A percentile compares a stretch with the other conserved stretches of the same genome.
Conservation (phyloP, 2,329 filamentous ascomycete genomes). For the Diplodia scrobiculata region DNA sequence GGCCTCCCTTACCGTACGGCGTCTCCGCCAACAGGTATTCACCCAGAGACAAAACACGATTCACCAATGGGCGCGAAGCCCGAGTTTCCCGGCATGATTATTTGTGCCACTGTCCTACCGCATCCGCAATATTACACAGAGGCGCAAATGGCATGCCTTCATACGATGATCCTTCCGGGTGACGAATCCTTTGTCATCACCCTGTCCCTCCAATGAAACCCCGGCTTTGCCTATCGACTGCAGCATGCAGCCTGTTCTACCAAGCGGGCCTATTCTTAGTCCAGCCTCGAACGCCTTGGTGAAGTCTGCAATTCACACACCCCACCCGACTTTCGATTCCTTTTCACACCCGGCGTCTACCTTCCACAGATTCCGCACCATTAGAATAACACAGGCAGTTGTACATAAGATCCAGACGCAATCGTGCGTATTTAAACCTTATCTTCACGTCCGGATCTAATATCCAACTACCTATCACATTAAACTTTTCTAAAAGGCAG, state of each 20-base stretch:
- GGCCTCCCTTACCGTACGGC: not conserved
- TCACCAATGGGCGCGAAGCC: not conserved
- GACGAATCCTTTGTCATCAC: conserved; percentile 17
- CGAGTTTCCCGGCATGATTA: not conserved
- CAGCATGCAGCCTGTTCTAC: not conserved
- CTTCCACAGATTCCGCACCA: too few species aligned
- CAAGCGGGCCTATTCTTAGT: conserved; percentile 7
- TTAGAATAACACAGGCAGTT: too few species aligned
- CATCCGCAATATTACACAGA: not conserved
- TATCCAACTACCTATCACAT: too few species aligned
- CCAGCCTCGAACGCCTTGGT: conserved; percentile 13
- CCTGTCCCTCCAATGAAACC: not conserved
- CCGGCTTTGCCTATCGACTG: not conserved
- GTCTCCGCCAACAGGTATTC: not conserved
- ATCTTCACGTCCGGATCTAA: too few species aligned
- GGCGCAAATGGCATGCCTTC: not conserved
- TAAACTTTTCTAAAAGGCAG: too few species aligned
- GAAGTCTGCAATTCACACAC: not conserved
- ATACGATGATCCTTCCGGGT: conserved; percentile 5
- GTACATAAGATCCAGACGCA: too few species aligned
- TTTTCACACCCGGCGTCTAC: too few species aligned
- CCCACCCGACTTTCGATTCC: too few species aligned
- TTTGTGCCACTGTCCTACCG: not conserved
- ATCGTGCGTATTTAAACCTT: too few species aligned
- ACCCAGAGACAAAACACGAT: not conserved